Evolutionary conservation across 2,329 filamentous ascomycete species (phyloP), one percentile per base, ranked within the genome.

Genomic region (Ceratocystis papillata): DNA sequence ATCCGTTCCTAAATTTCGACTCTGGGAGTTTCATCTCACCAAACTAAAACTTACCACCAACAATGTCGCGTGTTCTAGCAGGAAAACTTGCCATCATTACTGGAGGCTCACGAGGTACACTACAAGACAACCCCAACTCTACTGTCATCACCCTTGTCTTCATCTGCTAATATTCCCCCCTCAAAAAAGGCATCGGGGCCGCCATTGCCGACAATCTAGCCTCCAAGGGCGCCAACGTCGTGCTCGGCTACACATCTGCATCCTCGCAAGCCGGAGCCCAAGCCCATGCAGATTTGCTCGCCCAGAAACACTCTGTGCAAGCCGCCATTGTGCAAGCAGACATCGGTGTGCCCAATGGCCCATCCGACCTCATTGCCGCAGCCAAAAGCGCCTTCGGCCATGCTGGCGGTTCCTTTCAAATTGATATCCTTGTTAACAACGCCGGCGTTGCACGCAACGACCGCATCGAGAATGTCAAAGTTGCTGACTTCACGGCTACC

Each of bases 361-460:
- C 86, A 1, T 77, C 79, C 5, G 76, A 81, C 53, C 79, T 90
- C 63, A 75, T 91, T 70, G 76, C 78, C 28, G 79, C 80, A 0
- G 80, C 84, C 4, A 80, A 83, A 70, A 79, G 83, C 69, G 78
- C 84, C 72, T 86, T 88, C 75, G 73, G 69, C 48, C 66, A 80
- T 7, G 78, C 81, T 33, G 76, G 69, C 69, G 67, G 71, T 62
- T 71, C 70, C 5, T 83, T 90, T 73, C 83, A 87, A 71, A 81
- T 96, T 72, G 89, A 95, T 76, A 89, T 96, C 68, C 78, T 96
- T 64, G 79, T 96, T 78, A 95, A 96, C 81, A 96, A 95, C 74
- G 90, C 91, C 37, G 91, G 89, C 65, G 77, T 86, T 5, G 78
- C 83, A 41, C 77, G 82, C 48, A 93, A 94, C 76, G 82, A 86